Percentiles rank a stretch among this genome's conserved stretches.
Evolutionary conservation across 1,139 yeast species (phyloP).

Genomic region (Pichia cactophila): DNA sequence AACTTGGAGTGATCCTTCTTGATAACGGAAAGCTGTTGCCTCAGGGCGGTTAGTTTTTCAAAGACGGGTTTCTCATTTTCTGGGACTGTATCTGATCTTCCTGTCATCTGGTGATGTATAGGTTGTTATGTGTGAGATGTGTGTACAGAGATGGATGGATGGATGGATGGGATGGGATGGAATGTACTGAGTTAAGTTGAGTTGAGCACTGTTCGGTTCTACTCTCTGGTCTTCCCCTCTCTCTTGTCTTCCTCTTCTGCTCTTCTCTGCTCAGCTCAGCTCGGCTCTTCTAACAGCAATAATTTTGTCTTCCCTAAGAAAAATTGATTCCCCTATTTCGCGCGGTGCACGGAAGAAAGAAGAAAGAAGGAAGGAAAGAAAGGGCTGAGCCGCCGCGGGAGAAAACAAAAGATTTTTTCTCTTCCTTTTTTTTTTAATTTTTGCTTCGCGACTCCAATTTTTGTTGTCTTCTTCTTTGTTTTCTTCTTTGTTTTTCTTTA

Average conservation of each 20-base stretch:
- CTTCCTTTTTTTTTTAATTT: too few species aligned
- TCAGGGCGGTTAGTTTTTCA: conserved; percentile 40
- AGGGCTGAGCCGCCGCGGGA: too few species aligned
- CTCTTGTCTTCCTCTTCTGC: not conserved
- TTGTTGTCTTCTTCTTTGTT: too few species aligned
- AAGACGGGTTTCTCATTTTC: conserved; percentile 44
- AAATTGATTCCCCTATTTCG: not conserved
- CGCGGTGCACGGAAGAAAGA: not conserved
- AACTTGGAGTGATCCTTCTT: conserved; percentile 60
- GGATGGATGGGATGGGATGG: not conserved
- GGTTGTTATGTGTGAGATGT: not conserved
- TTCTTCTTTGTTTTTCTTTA: too few species aligned
- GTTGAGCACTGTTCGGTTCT: not conserved
- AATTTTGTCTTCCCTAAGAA: not conserved
- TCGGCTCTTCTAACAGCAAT: too few species aligned
- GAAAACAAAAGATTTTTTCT: not conserved
- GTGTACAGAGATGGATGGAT: not conserved
- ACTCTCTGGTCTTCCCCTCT: not conserved
- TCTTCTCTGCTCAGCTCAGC: not conserved
- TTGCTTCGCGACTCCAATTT: too few species aligned
- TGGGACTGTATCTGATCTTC: conserved; percentile 33
- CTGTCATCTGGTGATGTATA: conserved; percentile 1
- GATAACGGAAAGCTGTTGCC: conserved; percentile 44
- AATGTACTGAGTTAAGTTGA: too few species aligned
- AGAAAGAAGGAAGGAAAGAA: too few species aligned